These are phyloP conservation scores for Penicillium sp. DNA, from an alignment of 2,329 filamentous ascomycete species.

Conservation along the genomic window DNA sequence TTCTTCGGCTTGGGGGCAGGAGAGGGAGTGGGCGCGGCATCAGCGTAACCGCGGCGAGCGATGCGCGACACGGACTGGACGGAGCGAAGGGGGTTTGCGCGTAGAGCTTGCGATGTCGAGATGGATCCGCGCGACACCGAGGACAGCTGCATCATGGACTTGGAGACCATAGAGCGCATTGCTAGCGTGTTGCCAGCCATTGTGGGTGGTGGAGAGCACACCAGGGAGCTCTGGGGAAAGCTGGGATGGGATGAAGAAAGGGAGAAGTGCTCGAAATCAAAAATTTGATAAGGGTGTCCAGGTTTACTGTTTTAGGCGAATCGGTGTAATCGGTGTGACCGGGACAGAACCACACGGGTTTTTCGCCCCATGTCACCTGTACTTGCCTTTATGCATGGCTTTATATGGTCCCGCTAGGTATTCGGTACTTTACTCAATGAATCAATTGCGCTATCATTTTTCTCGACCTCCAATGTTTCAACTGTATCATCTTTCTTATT, in stretches of 20 bases:
- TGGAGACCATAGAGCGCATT: conserved; percentile 34
- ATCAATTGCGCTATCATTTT: neutral
- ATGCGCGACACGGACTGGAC: conserved; percentile 33
- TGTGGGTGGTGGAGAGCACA: conserved; percentile 22
- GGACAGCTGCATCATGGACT: conserved; percentile 35
- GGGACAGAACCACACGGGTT: neutral
- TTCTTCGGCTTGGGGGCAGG: conserved; percentile 48
- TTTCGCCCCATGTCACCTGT: neutral
- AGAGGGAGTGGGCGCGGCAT: conserved; percentile 41
- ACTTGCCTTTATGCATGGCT: neutral
- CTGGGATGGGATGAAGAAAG: conserved; percentile 9
- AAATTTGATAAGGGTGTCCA: conserved; percentile 21
- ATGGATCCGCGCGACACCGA: conserved; percentile 39
- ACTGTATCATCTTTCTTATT: neutral
- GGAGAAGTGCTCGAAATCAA: conserved; percentile 12
- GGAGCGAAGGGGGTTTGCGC: conserved; percentile 27
- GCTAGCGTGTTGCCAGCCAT: conserved; percentile 39
- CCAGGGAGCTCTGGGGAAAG: conserved; percentile 10
- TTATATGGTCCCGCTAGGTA: neutral
- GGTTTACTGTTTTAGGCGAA: conserved; percentile 36
- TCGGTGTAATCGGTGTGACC: conserved; percentile 30
- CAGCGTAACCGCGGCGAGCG: conserved; percentile 53
- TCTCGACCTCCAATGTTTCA: neutral
- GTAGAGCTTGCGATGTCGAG: conserved; percentile 29
- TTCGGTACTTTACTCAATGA: neutral